A percentile compares a stretch with the other conserved stretches of the same genome.
phyloP scores from a whole-genome alignment of 805 yeast genomes.

The Candida wancherniae region DNA sequence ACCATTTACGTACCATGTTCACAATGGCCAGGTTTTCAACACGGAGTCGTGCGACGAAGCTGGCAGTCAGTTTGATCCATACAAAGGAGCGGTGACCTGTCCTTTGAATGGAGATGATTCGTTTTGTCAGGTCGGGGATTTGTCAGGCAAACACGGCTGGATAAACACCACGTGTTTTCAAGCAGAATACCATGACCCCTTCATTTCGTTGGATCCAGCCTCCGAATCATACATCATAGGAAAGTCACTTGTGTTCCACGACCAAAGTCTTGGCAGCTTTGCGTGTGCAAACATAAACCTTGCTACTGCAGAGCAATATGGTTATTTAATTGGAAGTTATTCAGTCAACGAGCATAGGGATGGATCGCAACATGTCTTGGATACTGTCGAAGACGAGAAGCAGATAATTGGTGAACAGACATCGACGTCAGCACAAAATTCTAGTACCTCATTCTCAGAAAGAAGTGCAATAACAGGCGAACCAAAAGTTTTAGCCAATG shows the following conservation, averaged over 20 bases:
- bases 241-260: conserved; percentile 32
- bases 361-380: background rate
- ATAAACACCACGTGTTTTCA: conserved; percentile 68
- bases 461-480: too few relatives aligned
- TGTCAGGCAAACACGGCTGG: conserved; percentile 73
- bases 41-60: conserved; percentile 49
- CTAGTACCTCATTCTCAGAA: too few relatives aligned
- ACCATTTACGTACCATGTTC: conserved; percentile 67
- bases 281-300: conserved; percentile 17
- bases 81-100: conserved; percentile 49
- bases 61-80: conserved; percentile 62
- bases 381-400: background rate
- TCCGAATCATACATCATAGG: conserved; percentile 59
- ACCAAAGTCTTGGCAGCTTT: conserved; percentile 9
- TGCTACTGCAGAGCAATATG: conserved; percentile 16
- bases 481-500: too few relatives aligned
- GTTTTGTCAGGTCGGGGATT: conserved; percentile 66
- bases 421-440: too few relatives aligned
- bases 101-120: conserved; percentile 48
- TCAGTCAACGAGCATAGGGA: background rate
- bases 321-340: conserved; percentile 4
- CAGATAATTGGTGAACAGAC: too few relatives aligned
- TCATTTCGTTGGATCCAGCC: conserved; percentile 53
- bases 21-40: conserved; percentile 50
- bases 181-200: conserved; percentile 58